Base-by-base conservation (phyloP, 805 yeast genomes). In the Candida argentea region DNA sequence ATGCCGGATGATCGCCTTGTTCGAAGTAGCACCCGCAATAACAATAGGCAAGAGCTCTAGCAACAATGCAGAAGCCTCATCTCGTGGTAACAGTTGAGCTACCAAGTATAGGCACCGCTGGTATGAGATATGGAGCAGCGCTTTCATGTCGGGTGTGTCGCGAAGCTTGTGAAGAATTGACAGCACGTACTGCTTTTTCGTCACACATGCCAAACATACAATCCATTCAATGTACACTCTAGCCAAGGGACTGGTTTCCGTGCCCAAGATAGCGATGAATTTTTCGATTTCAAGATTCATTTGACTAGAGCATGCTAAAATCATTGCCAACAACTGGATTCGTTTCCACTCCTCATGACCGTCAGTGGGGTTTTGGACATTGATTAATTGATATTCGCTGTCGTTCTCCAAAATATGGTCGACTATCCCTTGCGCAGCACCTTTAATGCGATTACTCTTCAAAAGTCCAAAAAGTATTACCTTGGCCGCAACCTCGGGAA, bases 161-260 rank as follows among this genome's bases (percentile, higher is more conserved):
- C 7, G 10, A 26, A 38, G 22, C 10, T 25, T 12, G 14, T 35
- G 28, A n/a, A n/a, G n/a, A n/a, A n/a, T n/a, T n/a, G n/a, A n/a
- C n/a, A 43, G 29, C n/a, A 20, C 17, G 11, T 38, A 27, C 7
- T 36, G 42, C 9, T 33, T 38, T 17, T 40, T 44, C n/a, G 43
- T 42, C 9, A 56, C 34, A 26, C 73, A 45, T 13, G 62, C 54
- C 10, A 57, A 51, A 0, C 83, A 67, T 22, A 78, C 50, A 9
- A 77, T 57, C 95, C 95, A 87, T 44, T 87, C 96, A 30, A 82
- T 52, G 42, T 79, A 83, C 3, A 68, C 55, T 32, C 96, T 67
- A 4, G 73, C 81, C 25, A 75, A 55, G 0, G 95, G 95, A 36
- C 91, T 79, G 9, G 83, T 72, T 36, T 89, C 97, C 2, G 57